phyloP scores from a whole-genome alignment of 2,329 filamentous ascomycete species.

The Talaromyces rugulosus region DNA sequence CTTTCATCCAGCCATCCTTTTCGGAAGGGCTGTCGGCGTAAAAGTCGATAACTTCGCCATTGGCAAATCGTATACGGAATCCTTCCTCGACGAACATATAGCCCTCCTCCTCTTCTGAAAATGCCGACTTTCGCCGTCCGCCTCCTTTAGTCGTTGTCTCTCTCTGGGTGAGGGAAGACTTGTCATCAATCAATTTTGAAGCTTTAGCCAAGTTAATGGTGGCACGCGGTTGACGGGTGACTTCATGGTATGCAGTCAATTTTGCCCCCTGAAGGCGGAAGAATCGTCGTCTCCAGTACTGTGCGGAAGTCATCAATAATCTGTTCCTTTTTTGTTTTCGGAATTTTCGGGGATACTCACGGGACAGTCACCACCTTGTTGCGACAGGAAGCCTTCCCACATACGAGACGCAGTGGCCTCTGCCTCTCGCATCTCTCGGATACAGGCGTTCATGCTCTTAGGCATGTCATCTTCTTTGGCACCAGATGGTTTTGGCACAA shows the following conservation, averaged over 20 bases:
- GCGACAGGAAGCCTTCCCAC: conserved; percentile 86
- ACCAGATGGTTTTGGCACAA: conserved; percentile 87
- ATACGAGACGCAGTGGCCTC: conserved; percentile 73
- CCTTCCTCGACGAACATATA: conserved; percentile 99
- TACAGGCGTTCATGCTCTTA: conserved; percentile 97
- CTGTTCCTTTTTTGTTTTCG: conserved; percentile 4
- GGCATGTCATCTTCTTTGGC: conserved; percentile 93
- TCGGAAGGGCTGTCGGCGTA: conserved; percentile 85
- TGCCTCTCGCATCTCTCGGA: conserved; percentile 87
- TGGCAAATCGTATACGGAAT: conserved; percentile 97
- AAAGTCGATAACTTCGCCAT: conserved; percentile 97
- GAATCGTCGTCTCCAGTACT: conserved; percentile 98
- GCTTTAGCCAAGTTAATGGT: conserved; percentile 96
- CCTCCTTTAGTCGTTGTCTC: conserved; percentile 73
- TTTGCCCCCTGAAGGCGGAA: conserved; percentile 91
- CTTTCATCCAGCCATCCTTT: conserved; percentile 94
- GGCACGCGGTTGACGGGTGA: conserved; percentile 88
- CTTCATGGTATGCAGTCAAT: conserved; percentile 92
- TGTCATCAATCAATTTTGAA: conserved; percentile 88
- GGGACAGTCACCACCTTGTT: conserved; percentile 95
- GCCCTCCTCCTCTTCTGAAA: conserved; percentile 96
- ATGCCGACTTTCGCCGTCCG: conserved; percentile 83
- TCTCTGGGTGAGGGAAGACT: conserved; percentile 74
- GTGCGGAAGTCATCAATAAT: conserved; percentile 35
- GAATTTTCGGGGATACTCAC: conserved; percentile 56